A percentile compares a stretch with the other conserved stretches of the same genome.
phyloP scores from a whole-genome alignment of 2,329 filamentous ascomycete genomes.

The Chaetomiaceae sp. region DNA sequence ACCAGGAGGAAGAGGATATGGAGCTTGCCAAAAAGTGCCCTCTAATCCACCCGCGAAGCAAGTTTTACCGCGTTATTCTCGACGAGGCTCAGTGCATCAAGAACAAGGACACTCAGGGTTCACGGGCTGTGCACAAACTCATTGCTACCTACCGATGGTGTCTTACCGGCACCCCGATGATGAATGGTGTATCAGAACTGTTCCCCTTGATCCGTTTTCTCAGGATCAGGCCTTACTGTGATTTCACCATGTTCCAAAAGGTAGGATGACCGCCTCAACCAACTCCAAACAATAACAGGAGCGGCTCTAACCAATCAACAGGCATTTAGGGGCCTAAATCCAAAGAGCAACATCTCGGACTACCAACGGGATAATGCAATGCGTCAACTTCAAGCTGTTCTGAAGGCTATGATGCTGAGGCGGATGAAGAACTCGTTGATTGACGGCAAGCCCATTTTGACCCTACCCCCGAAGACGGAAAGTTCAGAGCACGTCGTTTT shows the following conservation, averaged over 20 bases:
- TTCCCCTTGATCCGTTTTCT: slow-evolving; percentile 75
- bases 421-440: slow-evolving; percentile 76
- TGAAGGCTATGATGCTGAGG: slow-evolving; percentile 77
- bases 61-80: slow-evolving; percentile 67
- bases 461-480: slow-evolving; percentile 61
- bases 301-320: slow-evolving; percentile 25
- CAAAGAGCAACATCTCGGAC: slow-evolving; percentile 36
- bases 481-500: slow-evolving; percentile 61
- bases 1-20: slow-evolving; percentile 31
- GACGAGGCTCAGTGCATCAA: slow-evolving; percentile 82
- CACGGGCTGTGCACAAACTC: slow-evolving; percentile 56
- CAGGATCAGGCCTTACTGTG: slow-evolving; percentile 68
- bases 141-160: slow-evolving; percentile 63
- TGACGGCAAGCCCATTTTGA: slow-evolving; percentile 72
- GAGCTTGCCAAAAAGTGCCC: slow-evolving; percentile 42
- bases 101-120: slow-evolving; percentile 60
- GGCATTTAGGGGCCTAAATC: slow-evolving; percentile 38
- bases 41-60: slow-evolving; percentile 55
- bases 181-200: slow-evolving; percentile 77
- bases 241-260: slow-evolving; percentile 56
- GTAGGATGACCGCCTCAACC: slow-evolving; percentile 35
- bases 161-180: slow-evolving; percentile 81
- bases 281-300: slow-evolving; percentile 5
- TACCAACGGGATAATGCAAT: slow-evolving; percentile 59
- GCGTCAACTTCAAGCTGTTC: slow-evolving; percentile 65